These are phyloP conservation scores for Epichloe scottii DNA, from an alignment of 2,329 filamentous ascomycete species.

Conservation along the genomic window DNA sequence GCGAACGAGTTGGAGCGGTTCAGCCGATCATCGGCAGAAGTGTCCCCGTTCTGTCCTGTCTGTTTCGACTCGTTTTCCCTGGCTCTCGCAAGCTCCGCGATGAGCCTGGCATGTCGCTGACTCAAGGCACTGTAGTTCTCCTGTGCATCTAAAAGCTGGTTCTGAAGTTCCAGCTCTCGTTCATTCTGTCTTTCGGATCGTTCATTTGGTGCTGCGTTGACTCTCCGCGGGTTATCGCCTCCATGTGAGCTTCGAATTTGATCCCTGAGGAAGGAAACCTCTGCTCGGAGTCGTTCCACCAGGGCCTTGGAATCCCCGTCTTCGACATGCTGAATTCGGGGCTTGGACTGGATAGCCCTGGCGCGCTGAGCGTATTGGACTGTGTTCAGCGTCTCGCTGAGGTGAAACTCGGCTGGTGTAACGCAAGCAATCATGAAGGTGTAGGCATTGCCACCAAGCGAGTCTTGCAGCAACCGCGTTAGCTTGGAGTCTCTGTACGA, in stretches of 20 bases:
- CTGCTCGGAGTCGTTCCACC: slow-evolving; percentile 86
- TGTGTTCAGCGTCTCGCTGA: slow-evolving; percentile 95
- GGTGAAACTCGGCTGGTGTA: slow-evolving; percentile 89
- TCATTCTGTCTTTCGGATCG: slow-evolving; percentile 68
- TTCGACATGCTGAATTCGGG: slow-evolving; percentile 85
- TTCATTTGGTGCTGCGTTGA: slow-evolving; percentile 45
- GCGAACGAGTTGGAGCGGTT: slow-evolving; percentile 95
- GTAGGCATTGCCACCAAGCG: slow-evolving; percentile 88
- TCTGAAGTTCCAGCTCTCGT: slow-evolving; percentile 80
- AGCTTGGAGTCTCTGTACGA: slow-evolving; percentile 98
- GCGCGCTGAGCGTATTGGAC: slow-evolving; percentile 95
- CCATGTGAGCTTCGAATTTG: slow-evolving; percentile 78
- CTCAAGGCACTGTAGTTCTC: slow-evolving; percentile 91
- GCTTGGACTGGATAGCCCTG: slow-evolving; percentile 93
- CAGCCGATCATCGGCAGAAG: slow-evolving; percentile 68
- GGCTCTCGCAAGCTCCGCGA: slow-evolving; percentile 82
- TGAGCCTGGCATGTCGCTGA: slow-evolving; percentile 87
- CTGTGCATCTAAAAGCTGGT: slow-evolving; percentile 81
- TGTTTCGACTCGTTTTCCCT: slow-evolving; percentile 55
- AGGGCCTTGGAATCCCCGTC: slow-evolving; percentile 88
- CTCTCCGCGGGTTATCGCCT: slow-evolving; percentile 41
- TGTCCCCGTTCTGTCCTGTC: slow-evolving; percentile 40
- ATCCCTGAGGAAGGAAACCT: slow-evolving; percentile 85
- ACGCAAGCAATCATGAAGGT: slow-evolving; percentile 99
- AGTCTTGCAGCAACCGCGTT: slow-evolving; percentile 89